A percentile compares a stretch with the other conserved stretches of the same genome.
Conservation (phyloP, 2,329 filamentous ascomycete genomes). For the Botrytis pseudocinerea region DNA sequence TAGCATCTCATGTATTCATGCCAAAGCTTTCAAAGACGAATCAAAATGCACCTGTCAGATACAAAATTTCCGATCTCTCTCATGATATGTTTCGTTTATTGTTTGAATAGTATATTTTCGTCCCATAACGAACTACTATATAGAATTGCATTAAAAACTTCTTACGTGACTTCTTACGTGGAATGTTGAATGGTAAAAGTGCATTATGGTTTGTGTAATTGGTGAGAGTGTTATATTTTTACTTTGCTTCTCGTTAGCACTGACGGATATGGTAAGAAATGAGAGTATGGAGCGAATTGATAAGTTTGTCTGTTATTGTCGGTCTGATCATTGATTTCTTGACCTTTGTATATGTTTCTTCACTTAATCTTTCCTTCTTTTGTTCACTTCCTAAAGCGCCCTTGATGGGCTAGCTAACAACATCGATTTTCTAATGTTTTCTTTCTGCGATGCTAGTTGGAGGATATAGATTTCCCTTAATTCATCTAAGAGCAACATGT, state of each 20-base stretch:
- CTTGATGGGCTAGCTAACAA: conserved; percentile 17
- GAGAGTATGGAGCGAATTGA: background rate
- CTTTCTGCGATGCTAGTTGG: background rate
- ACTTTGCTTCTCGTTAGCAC: background rate
- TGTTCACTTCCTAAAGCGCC: background rate
- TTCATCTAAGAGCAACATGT: background rate
- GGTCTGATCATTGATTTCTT: background rate
- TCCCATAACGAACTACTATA: background rate
- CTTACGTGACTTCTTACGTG: background rate
- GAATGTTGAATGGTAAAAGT: background rate
- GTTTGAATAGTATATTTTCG: conserved; percentile 11
- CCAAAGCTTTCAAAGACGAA: background rate
- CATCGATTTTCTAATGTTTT: conserved; percentile 2
- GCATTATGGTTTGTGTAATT: background rate
- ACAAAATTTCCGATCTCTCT: background rate
- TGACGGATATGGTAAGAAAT: background rate
- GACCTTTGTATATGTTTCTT: background rate
- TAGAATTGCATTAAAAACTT: background rate
- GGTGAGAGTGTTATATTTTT: background rate
- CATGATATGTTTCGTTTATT: conserved; percentile 1
- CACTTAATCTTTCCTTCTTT: background rate
- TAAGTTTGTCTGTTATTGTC: background rate
- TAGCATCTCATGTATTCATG: background rate
- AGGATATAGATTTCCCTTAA: conserved; percentile 7
- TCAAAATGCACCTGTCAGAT: background rate